Base-by-base conservation (phyloP, 2,329 filamentous ascomycete species). In the Canariomyces notabilis region DNA sequence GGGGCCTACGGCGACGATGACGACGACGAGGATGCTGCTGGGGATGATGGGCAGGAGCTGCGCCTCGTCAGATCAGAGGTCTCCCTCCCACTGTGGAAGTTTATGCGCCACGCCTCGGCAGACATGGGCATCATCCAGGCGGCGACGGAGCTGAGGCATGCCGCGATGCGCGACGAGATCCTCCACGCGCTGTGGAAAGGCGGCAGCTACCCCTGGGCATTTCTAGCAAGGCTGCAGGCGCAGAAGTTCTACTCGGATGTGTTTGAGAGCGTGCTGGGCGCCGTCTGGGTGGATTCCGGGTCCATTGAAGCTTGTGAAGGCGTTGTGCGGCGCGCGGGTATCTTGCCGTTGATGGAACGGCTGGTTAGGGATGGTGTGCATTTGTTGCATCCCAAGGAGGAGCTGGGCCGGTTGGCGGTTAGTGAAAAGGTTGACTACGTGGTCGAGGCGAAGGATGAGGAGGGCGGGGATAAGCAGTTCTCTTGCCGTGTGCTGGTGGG, bases 241-340 rank as follows among this genome's bases (percentile, higher is more conserved):
- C 79, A 79, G 14, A 96, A 96, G 60, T 86, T 87, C 64, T 84
- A 85, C 64, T 91, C 85, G 0, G 90, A 96, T 62, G 67, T 96
- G 6, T 72, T 96, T 8, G 91, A 97, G 67, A 79, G 80, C 23
- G 62, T 94, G 0, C 65, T 97, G 0, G 91, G 87, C 0, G 90
- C 89, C 0, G 74, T 96, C 0, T 96, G 86, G 72, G 71, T 95
- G 16, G 93, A 97, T 62, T 86, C 74, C 0, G 85, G 85, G 0
- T 73, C 76, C 1, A 60, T 88, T 12, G 68, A 68, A 0, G 63
- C 61, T 0, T 94, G 88, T 57, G 69, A 75, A 40, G 59, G 43
- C 0, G 73, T 96, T 31, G 62, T 88, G 0, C 72, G 77, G 36
- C 67, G 70, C 0, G 67, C 89, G 3, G 88, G 88, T 0, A 70